Conservation (phyloP, 305 asterid genomes). For the Fraxinus ornus region DNA sequence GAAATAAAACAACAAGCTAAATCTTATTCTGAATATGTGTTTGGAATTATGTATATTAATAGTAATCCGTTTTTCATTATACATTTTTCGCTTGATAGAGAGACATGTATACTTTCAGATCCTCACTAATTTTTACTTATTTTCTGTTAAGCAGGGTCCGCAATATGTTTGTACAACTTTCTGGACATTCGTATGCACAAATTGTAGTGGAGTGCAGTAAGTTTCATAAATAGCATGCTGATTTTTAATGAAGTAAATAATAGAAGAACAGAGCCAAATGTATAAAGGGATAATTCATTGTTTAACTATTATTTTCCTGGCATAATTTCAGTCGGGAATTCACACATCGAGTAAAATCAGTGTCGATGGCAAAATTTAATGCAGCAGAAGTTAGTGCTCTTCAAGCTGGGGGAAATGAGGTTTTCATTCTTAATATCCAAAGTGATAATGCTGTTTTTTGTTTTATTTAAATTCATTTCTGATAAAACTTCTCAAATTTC, state of each 20-base stretch:
- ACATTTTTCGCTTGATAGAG: neutral
- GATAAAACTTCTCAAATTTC: neutral
- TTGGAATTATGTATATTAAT: neutral
- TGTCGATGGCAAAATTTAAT: slow-evolving; percentile 82
- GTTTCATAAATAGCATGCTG: slow-evolving; percentile 31
- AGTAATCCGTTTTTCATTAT: neutral
- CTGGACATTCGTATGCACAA: slow-evolving; percentile 93
- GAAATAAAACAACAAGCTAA: neutral
- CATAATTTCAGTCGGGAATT: slow-evolving; percentile 72
- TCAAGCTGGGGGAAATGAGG: slow-evolving; percentile 95
- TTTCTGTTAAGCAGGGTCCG: slow-evolving; percentile 67
- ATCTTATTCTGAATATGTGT: neutral
- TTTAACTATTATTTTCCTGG: neutral
- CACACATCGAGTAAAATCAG: slow-evolving; percentile 87
- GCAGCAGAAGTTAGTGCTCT: slow-evolving; percentile 73
- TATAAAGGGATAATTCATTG: neutral
- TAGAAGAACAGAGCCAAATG: neutral
- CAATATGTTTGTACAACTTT: slow-evolving; percentile 93
- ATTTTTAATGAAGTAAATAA: neutral
- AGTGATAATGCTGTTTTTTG: neutral
- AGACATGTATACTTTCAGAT: neutral
- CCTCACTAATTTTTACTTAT: neutral
- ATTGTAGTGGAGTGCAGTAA: slow-evolving; percentile 93
- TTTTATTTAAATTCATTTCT: neutral
- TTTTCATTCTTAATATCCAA: slow-evolving; percentile 15